phyloP scores from a whole-genome alignment of 2,329 filamentous ascomycete genomes.

The Talaromyces rugulosus region DNA sequence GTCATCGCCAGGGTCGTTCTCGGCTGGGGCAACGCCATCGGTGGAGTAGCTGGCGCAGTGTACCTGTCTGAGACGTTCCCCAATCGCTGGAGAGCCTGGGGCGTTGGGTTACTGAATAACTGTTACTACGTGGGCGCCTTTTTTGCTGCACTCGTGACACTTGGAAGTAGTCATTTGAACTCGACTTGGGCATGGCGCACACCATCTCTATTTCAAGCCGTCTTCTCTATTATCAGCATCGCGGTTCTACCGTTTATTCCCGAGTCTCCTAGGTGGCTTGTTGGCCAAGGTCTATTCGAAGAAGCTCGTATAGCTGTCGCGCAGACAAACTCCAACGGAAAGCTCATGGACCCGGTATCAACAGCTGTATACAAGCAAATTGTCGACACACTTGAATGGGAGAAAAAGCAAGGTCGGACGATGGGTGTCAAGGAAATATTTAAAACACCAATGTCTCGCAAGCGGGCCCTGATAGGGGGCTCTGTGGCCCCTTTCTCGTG shows the following conservation, averaged over 20 bases:
- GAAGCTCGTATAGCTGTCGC: constrained; percentile 42
- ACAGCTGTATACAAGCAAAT: constrained; percentile 43
- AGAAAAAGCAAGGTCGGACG: constrained; percentile 37
- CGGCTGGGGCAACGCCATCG: constrained; percentile 25
- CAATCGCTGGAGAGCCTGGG: constrained; percentile 42
- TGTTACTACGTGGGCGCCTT: constrained; percentile 36
- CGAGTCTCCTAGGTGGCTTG: constrained; percentile 48
- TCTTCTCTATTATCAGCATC: constrained; percentile 37
- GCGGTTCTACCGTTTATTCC: constrained; percentile 43
- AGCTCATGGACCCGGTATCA: constrained; percentile 35
- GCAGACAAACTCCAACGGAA: constrained; percentile 42
- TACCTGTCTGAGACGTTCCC: constrained; percentile 50
- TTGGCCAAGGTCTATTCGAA: constrained; percentile 36
- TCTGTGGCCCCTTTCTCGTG: constrained; percentile 31
- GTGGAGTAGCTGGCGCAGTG: constrained; percentile 42
- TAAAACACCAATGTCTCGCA: constrained; percentile 31
- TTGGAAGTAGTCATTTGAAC: constrained; percentile 38
- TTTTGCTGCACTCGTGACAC: constrained; percentile 46
- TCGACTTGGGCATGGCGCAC: constrained; percentile 46
- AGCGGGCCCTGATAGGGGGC: constrained; percentile 37
- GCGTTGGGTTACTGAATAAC: constrained; percentile 37
- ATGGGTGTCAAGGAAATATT: constrained; percentile 34
- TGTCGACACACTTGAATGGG: constrained; percentile 43
- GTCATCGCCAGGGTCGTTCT: neutral
- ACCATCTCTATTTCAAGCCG: constrained; percentile 40